phyloP scores from a whole-genome alignment of 176 grass and related monocot genomes.

The Typha latifolia region DNA sequence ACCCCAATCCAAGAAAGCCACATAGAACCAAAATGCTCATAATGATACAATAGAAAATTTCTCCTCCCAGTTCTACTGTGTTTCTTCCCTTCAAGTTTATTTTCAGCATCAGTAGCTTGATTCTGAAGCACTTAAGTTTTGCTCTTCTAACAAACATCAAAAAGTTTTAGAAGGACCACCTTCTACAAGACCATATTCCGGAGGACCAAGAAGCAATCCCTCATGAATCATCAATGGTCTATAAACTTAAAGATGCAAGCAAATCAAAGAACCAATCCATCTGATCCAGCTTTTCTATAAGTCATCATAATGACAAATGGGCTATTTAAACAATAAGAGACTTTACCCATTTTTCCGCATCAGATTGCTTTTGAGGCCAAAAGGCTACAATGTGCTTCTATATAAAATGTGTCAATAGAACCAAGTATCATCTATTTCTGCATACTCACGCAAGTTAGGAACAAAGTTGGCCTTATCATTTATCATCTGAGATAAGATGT shows the following conservation, averaged over 20 bases:
- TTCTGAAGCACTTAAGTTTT: background rate
- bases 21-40: background rate
- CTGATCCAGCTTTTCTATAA: no score
- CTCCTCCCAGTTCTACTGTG: background rate
- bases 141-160: background rate
- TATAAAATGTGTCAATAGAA: background rate
- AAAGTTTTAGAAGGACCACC: background rate
- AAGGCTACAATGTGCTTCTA: background rate
- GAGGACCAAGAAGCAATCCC: background rate
- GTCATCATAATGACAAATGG: no score
- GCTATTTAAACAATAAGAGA: no score
- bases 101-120: background rate
- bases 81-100: background rate
- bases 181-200: background rate
- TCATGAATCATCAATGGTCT: no score
- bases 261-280: no score
- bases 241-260: no score
- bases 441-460: background rate
- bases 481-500: no score
- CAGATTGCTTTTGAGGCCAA: background rate
- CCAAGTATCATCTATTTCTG: background rate
- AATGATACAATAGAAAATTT: background rate
- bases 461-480: background rate
- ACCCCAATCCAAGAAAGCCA: background rate
- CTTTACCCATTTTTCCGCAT: background rate